A percentile compares a stretch with the other conserved stretches of the same genome.
phyloP scores from a whole-genome alignment of 1,284 basidiomycete species.

The Malassezia obtusa region DNA sequence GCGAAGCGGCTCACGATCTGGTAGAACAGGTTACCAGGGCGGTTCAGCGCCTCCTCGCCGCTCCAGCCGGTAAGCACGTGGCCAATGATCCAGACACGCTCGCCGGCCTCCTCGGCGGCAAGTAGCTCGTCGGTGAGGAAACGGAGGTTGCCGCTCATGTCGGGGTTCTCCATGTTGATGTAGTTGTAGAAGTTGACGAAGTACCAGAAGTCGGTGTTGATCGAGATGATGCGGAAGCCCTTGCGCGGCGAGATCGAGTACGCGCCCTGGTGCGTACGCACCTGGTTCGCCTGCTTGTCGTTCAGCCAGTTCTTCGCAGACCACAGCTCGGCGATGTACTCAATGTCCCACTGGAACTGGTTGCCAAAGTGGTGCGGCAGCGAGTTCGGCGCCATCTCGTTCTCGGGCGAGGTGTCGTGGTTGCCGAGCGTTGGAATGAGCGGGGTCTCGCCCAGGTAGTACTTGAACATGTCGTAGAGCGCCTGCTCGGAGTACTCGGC shows the following conservation, averaged over 20 bases:
- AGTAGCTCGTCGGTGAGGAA: constrained; percentile 71
- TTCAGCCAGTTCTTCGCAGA: constrained; percentile 59
- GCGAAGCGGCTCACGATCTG: constrained; percentile 63
- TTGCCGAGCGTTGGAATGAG: constrained; percentile 43
- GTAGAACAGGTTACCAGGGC: constrained; percentile 35
- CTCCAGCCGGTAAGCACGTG: constrained; percentile 66
- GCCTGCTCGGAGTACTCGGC: constrained; percentile 41
- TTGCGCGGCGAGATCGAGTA: constrained; percentile 63
- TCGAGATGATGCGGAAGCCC: constrained; percentile 62
- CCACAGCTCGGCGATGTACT: constrained; percentile 26
- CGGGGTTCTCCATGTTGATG: constrained; percentile 63
- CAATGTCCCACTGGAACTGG: constrained; percentile 40
- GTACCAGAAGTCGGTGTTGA: constrained; percentile 61
- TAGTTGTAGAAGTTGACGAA: constrained; percentile 60
- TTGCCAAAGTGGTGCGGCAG: constrained; percentile 30
- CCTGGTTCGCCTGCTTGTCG: constrained; percentile 55
- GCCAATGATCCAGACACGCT: constrained; percentile 64
- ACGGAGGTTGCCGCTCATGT: constrained; percentile 64
- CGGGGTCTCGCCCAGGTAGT: constrained; percentile 31
- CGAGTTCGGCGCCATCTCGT: constrained; percentile 25
- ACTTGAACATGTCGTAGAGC: constrained; percentile 34
- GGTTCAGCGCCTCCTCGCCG: constrained; percentile 56
- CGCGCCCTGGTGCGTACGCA: constrained; percentile 62
- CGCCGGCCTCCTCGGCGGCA: constrained; percentile 29
- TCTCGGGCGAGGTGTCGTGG: constrained; percentile 40